Evolutionary conservation across 352 stramenopile genomes (phyloP).

Genomic region (Phytopythium chamaehyphon): DNA sequence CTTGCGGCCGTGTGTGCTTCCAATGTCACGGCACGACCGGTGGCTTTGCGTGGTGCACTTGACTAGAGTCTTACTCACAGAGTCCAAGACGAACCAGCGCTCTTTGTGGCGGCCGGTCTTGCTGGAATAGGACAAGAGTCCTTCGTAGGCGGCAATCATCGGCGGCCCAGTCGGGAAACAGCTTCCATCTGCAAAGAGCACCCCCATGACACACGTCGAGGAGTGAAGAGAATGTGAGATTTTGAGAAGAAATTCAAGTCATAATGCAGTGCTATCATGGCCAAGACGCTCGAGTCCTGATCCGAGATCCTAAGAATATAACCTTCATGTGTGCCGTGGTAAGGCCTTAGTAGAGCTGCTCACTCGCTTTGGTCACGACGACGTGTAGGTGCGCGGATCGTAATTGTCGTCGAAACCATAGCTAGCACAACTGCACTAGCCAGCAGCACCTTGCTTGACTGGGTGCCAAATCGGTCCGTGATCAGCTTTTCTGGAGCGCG

Average conservation of each 20-base stretch:
- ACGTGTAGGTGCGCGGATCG: too few species aligned
- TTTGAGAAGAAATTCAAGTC: too few species aligned
- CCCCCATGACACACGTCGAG: not conserved
- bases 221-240: not conserved
- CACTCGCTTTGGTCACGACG: too few species aligned
- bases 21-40: conserved; percentile 21
- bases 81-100: conserved; percentile 67
- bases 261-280: too few species aligned
- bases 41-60: conserved; percentile 38
- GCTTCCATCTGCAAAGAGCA: not conserved
- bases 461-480: conserved; percentile 57
- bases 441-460: conserved; percentile 49
- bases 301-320: too few species aligned
- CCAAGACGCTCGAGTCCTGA: too few species aligned
- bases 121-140: conserved; percentile 44
- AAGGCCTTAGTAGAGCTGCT: too few species aligned
- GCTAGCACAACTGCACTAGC: conserved; percentile 39
- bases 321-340: too few species aligned
- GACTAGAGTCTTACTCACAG: conserved; percentile 27
- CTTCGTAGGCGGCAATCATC: conserved; percentile 29
- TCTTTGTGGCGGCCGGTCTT: conserved; percentile 52
- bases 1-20: conserved; percentile 28
- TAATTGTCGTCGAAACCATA: conserved; percentile 39
- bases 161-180: conserved; percentile 2
- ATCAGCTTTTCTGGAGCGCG: conserved; percentile 78